A percentile compares a stretch with the other conserved stretches of the same genome.
phyloP scores from a whole-genome alignment of 345 rosid genomes.

The Eucalyptus cloeziana region DNA sequence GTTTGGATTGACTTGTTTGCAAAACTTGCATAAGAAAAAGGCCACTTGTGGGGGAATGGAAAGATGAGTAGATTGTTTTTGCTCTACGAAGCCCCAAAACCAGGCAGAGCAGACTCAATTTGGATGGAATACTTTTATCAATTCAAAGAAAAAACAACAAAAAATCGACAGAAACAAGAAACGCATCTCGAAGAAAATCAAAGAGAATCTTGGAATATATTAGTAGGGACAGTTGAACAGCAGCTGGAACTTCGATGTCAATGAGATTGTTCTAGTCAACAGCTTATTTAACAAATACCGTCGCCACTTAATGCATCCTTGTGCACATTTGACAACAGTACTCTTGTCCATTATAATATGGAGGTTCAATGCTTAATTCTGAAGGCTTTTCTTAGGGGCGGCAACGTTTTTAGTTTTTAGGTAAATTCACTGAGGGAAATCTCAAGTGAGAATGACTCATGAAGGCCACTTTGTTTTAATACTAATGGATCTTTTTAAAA shows the following conservation, averaged over 20 bases:
- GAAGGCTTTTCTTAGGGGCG: not conserved
- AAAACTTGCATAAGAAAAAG: not conserved
- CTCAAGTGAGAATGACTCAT: not conserved
- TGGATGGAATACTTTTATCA: not conserved
- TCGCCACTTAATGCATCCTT: not conserved
- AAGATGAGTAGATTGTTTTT: not conserved
- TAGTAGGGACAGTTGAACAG: not conserved
- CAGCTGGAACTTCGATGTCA: not conserved
- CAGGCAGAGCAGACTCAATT: not conserved
- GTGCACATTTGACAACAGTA: not conserved
- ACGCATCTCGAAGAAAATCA: not conserved
- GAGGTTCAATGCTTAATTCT: not conserved
- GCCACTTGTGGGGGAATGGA: not conserved
- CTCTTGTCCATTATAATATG: not conserved
- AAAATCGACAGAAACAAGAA: not conserved
- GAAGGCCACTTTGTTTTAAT: not conserved
- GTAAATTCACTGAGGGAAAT: not conserved
- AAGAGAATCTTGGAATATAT: slow-evolving; percentile 1
- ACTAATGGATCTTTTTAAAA: not conserved
- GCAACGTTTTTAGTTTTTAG: not conserved
- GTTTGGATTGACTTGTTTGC: not conserved
- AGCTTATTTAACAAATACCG: not conserved
- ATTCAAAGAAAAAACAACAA: not conserved
- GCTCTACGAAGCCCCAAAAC: not conserved
- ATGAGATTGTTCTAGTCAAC: not conserved